phyloP scores from a whole-genome alignment of 257 asterid species.

The Voacanga thouarsii region DNA sequence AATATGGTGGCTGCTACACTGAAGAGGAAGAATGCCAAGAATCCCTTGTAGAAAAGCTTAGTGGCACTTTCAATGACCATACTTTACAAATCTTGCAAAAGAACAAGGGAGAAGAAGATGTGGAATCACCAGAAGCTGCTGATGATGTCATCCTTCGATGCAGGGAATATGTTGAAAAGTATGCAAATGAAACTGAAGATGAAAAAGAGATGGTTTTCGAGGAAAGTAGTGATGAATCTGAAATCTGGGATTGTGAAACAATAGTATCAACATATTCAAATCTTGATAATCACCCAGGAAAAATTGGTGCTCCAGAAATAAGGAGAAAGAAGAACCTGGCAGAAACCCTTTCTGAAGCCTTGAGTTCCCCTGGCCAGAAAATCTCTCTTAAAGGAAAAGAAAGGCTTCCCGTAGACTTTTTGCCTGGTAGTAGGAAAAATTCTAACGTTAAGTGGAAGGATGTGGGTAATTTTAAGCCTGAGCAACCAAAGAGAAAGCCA shows the following conservation, averaged over 20 bases:
- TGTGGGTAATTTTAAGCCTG: constrained; percentile 32
- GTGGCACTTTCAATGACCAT: constrained; percentile 44
- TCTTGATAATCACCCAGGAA: constrained; percentile 89
- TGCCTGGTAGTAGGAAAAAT: constrained; percentile 53
- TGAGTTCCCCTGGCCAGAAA: constrained; percentile 34
- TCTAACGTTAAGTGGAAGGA: constrained; percentile 43
- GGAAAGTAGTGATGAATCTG: constrained; percentile 80
- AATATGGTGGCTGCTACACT: constrained; percentile 32
- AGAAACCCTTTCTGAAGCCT: constrained; percentile 43
- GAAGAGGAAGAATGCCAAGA: constrained; percentile 50
- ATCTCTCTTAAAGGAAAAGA: constrained; percentile 81
- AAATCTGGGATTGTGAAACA: constrained; percentile 93
- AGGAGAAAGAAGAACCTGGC: constrained; percentile 71
- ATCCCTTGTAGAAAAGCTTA: constrained; percentile 62
- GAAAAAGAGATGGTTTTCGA: constrained; percentile 48
- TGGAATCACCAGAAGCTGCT: constrained; percentile 50
- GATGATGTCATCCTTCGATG: constrained; percentile 59
- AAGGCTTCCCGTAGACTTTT: constrained; percentile 72
- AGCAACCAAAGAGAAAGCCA: constrained; percentile 48
- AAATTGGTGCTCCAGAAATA: constrained; percentile 69
- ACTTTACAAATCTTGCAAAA: constrained; percentile 33
- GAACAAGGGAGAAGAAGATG: constrained; percentile 31
- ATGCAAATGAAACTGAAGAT: constrained; percentile 46
- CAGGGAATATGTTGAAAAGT: constrained; percentile 73
- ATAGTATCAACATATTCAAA: constrained; percentile 81